A percentile compares a stretch with the other conserved stretches of the same genome.
phyloP scores from a whole-genome alignment of 768 basidiomycete genomes.

The Hygrocybe punicea region DNA sequence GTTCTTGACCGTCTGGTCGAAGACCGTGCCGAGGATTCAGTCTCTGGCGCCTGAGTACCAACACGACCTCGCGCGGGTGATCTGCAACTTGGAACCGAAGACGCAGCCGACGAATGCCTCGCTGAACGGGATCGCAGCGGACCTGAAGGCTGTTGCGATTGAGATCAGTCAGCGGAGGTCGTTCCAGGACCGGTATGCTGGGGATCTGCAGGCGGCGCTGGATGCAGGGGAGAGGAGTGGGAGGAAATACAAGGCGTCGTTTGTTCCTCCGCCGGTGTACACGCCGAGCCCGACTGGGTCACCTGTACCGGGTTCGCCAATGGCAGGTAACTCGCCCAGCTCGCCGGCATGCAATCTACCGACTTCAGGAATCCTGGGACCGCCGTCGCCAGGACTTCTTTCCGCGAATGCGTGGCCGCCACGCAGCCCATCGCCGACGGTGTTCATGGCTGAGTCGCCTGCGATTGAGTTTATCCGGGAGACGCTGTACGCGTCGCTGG shows the following conservation, averaged over 20 bases:
- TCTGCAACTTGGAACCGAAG: constrained; percentile 63
- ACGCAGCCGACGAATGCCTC: constrained; percentile 38
- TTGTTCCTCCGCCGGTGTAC: constrained; percentile 71
- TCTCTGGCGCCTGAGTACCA: constrained; percentile 58
- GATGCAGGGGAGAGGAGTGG: constrained; percentile 51
- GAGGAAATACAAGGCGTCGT: constrained; percentile 50
- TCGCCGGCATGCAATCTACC: no score
- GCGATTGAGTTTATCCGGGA: constrained; percentile 80
- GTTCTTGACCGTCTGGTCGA: constrained; percentile 73
- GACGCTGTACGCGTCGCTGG: constrained; percentile 79
- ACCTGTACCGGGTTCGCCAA: no score
- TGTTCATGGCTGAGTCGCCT: constrained; percentile 49
- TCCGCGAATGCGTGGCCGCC: constrained; percentile 19
- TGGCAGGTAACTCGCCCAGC: no score
- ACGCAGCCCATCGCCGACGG: constrained; percentile 37
- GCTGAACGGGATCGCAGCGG: constrained; percentile 66
- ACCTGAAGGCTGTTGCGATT: constrained; percentile 78
- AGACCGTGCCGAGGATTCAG: constrained; percentile 63
- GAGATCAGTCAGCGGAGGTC: constrained; percentile 82
- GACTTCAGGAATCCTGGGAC: neutral
- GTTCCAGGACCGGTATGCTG: constrained; percentile 76
- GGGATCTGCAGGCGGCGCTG: constrained; percentile 74
- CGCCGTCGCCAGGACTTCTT: constrained; percentile 23
- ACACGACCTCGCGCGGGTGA: constrained; percentile 78
- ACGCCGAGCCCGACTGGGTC: constrained; percentile 20